Base-by-base conservation (phyloP, 208 protist species). In the Perkinsela sp. region DNA sequence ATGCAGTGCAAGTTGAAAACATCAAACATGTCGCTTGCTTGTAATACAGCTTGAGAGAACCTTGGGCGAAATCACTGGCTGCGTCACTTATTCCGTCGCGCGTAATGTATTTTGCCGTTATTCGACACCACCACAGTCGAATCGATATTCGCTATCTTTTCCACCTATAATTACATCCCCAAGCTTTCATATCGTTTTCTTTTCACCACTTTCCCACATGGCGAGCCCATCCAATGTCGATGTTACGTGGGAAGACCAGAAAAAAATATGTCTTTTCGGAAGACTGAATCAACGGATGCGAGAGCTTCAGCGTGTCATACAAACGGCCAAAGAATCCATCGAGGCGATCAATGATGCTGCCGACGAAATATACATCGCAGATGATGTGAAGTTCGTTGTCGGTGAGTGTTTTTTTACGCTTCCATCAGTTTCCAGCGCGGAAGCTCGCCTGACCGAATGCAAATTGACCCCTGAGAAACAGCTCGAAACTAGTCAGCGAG, bases 211-310 rank as follows among this genome's bases (percentile, higher is more conserved):
- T 57, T 57, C 22, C 22, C 6, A 22, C 40, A n/a, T 57, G n/a
- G n/a, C n/a, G n/a, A n/a, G n/a, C n/a, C 70, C 69, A 68, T 22
- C 32, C 16, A 73, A 73, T 66, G 32, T 91, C 65, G 81, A 87
- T 68, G 86, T 93, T 31, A 84, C 83, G 0, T 82, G 80, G 77
- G 85, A 90, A 48, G 88, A 93, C 70, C 88, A 91, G 75, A 83
- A 77, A 29, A 75, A 76, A 66, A 90, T 92, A 68, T 90, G 83
- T 71, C 76, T 77, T 48, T 92, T 93, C 74, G 78, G 81, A 16
- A 76, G 86, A 29, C 68, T 91, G 40, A 78, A 89, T 74, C 75
- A 78, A 0, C 80, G 81, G 2, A 69, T 85, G 30, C 78, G 81
- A 74, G 70, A 85, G 28, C 72, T 91, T 2, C 75, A 73, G 67